Evolutionary conservation across 2,329 filamentous ascomycete genomes (phyloP).

Genomic region (Colletotrichum caudatum): DNA sequence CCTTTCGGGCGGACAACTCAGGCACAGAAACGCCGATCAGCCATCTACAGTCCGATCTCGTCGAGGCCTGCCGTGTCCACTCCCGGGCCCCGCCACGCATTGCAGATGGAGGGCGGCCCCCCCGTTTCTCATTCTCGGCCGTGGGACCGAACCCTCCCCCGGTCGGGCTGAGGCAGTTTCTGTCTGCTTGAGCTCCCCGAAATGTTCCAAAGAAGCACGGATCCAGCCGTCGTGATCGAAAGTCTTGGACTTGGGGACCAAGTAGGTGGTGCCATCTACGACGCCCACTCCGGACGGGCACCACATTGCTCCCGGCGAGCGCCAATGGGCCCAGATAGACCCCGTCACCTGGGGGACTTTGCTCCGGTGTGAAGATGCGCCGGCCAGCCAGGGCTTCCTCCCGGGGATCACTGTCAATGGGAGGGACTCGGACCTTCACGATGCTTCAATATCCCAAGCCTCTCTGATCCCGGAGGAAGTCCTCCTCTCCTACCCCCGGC

Average conservation of each 20-base stretch:
- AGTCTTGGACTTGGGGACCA: background rate
- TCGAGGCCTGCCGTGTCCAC: constrained; percentile 25
- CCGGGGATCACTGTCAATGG: background rate
- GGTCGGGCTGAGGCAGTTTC: background rate
- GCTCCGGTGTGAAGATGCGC: constrained; percentile 8
- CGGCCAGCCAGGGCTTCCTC: constrained; percentile 7
- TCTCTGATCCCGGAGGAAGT: constrained; percentile 23
- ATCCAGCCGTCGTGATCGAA: constrained; percentile 19
- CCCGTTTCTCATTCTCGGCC: constrained; percentile 19
- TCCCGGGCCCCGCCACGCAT: constrained; percentile 22
- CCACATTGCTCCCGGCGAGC: constrained; percentile 3
- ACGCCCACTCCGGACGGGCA: constrained; percentile 7
- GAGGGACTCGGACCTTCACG: constrained; percentile 9
- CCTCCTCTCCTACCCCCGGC: constrained; percentile 17
- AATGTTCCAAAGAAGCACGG: constrained; percentile 1
- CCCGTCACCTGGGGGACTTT: constrained; percentile 7
- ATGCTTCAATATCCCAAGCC: constrained; percentile 16
- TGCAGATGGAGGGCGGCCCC: constrained; percentile 9
- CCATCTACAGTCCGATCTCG: constrained; percentile 34
- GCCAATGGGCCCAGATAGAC: background rate
- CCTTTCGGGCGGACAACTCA: background rate
- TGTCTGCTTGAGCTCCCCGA: background rate
- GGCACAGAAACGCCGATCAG: constrained; percentile 28
- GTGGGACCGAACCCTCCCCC: constrained; percentile 17
- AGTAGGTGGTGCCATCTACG: background rate